These are phyloP conservation scores for Exophiala aquamarina DNA, from an alignment of 2,329 filamentous ascomycete genomes.

Conservation along the genomic window DNA sequence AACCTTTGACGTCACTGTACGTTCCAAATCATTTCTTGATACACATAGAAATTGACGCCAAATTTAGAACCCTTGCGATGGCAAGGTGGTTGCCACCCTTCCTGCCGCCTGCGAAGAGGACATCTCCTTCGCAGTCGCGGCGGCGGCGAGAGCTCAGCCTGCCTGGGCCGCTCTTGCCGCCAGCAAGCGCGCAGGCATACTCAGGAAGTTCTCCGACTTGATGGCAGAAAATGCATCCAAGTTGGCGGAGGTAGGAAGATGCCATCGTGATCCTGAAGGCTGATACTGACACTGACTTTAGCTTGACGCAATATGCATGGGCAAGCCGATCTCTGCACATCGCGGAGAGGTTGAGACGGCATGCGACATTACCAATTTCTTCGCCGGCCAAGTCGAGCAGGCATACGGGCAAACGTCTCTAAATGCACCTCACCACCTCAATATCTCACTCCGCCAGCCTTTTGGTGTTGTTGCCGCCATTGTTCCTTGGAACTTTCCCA, in stretches of 20 bases:
- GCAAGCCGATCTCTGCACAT: slow-evolving; percentile 68
- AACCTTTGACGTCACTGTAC: too few relatives aligned
- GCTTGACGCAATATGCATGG: slow-evolving; percentile 77
- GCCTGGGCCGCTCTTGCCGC: slow-evolving; percentile 31
- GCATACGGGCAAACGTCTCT: slow-evolving; percentile 1
- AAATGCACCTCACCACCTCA: slow-evolving; percentile 15
- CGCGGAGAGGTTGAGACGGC: slow-evolving; percentile 5
- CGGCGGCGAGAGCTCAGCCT: slow-evolving; percentile 36
- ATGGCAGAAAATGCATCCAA: slow-evolving; percentile 64
- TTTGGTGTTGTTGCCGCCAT: slow-evolving; percentile 40
- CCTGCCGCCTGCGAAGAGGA: slow-evolving; percentile 31
- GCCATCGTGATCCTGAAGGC: background rate
- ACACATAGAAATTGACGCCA: too few relatives aligned
- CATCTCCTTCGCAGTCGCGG: slow-evolving; percentile 32
- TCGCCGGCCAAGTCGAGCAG: slow-evolving; percentile 8
- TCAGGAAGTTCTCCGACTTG: slow-evolving; percentile 48
- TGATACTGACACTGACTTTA: slow-evolving; percentile 34
- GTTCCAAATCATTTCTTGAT: too few relatives aligned
- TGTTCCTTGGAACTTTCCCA: slow-evolving; percentile 40
- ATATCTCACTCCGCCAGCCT: slow-evolving; percentile 29
- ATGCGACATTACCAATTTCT: slow-evolving; percentile 8
- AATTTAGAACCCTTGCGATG: too few relatives aligned
- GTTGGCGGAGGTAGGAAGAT: slow-evolving; percentile 41
- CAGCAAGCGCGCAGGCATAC: slow-evolving; percentile 26
- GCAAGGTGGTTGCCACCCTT: too few relatives aligned